Base-by-base conservation (phyloP, 225 moss, liverwort and hornwort genomes). In the Polytrichum commune region DNA sequence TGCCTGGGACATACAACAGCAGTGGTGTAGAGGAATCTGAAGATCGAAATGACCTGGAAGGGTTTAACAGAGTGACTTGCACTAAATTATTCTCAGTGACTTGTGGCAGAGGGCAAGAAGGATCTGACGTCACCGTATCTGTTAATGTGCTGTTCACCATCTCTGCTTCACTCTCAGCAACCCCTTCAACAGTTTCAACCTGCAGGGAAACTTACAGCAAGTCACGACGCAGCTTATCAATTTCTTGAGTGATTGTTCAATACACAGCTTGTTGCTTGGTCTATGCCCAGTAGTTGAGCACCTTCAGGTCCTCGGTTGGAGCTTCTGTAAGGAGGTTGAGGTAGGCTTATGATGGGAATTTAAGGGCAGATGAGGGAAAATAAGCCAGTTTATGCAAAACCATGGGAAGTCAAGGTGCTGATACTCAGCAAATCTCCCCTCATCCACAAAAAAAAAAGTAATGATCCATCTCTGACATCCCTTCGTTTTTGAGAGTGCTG, bases 1-100 rank as follows among this genome's bases (percentile, higher is more conserved):
- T 96, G 65, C 96, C 96, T 46, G 96, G 91, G 58, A 93, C 90
- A 75, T 96, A 96, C 18, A 96, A 54, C 65, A 96, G 80, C 67
- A 96, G 69, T n/a, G 92, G 93, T 57, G 69, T 75, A n/a, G 71
- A 53, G 30, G 62, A 16, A 32, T 80, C 28, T 55, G 82, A 24
- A 13, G 30, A 27, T 30, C 74, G 71, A 22, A 68, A 29, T 38
- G 69, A 70, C 46, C 63, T 77, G 46, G 75, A 68, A 10, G 91
- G 86, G 78, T 89, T 82, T 20, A 90, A 33, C 28, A 96, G 57
- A 38, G 91, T 75, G 27, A 96, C 84, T n/a, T 75, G 55, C 19
- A 8, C 70, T 28, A 74, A 77, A 69, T 57, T 72, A 23, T 78
- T 73, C 27, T 80, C 69, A 61, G 78, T 62, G 57, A 78, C 62